Evolutionary conservation across 139 green algal species (phyloP).

Genomic region (Zygnema cylindricum): DNA sequence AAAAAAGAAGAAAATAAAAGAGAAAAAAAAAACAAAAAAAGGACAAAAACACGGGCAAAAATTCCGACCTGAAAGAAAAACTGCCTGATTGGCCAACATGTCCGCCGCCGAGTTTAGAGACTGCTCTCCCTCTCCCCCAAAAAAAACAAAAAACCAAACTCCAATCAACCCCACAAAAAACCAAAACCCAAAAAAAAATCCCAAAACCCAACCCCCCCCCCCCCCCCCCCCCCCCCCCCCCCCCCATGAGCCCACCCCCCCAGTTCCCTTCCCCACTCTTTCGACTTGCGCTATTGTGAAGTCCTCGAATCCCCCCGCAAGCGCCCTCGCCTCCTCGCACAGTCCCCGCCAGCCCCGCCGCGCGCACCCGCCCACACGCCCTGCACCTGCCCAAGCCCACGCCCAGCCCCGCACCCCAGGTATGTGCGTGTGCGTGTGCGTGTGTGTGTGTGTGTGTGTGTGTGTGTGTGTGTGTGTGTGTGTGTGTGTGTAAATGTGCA

Average conservation of each 20-base stretch:
- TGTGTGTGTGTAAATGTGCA: too few relatives aligned
- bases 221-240: too few relatives aligned
- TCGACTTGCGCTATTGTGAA: not conserved
- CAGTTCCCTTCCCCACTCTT: not conserved
- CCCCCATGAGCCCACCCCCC: not conserved
- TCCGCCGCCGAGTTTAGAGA: not conserved
- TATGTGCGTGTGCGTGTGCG: too few relatives aligned
- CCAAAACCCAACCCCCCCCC: not conserved
- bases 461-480: too few relatives aligned
- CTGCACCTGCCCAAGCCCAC: conserved; percentile 26
- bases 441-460: too few relatives aligned
- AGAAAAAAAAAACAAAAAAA: not conserved
- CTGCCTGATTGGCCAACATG: not conserved
- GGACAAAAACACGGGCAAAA: not conserved
- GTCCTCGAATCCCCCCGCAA: not conserved
- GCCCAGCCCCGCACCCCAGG: too few relatives aligned
- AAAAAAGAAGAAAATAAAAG: not conserved
- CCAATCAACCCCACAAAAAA: not conserved
- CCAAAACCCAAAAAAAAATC: not conserved
- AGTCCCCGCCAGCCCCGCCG: not conserved
- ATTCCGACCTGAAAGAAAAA: not conserved
- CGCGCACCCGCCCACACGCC: not conserved
- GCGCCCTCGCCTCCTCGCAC: not conserved
- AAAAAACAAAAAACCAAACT: not conserved
- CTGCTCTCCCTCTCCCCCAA: too few relatives aligned